These are phyloP conservation scores for Somion occarium DNA, from an alignment of 1,284 basidiomycete genomes.

Conservation along the genomic window DNA sequence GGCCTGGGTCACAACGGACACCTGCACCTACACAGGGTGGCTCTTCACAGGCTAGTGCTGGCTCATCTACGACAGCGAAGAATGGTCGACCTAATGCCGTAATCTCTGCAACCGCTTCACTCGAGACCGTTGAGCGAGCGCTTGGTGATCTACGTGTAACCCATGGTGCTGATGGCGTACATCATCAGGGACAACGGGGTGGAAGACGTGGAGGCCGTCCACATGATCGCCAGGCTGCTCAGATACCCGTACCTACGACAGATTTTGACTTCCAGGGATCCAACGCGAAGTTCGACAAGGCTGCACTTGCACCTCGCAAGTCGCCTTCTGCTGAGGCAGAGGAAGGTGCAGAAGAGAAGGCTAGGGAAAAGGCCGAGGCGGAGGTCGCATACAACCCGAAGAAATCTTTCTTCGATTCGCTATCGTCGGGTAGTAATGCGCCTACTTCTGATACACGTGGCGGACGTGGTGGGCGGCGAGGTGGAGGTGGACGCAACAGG, in stretches of 20 bases:
- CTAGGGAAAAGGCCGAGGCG: conserved; percentile 23
- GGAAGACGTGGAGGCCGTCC: conserved; percentile 27
- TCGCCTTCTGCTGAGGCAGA: conserved; percentile 15
- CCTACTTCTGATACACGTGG: conserved; percentile 26
- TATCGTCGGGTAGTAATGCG: conserved; percentile 47
- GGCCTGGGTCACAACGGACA: conserved; percentile 17
- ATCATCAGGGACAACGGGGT: conserved; percentile 21
- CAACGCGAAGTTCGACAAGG: conserved; percentile 76
- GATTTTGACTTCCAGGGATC: conserved; percentile 75
- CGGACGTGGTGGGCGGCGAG: conserved; percentile 39
- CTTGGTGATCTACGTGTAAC: conserved; percentile 68
- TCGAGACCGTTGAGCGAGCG: conserved; percentile 76
- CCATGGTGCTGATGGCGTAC: conserved; percentile 18
- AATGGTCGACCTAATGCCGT: conserved; percentile 40
- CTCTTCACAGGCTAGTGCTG: conserved; percentile 17
- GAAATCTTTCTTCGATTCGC: conserved; percentile 74
- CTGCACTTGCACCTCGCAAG: conserved; percentile 35
- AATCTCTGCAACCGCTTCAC: conserved; percentile 66
- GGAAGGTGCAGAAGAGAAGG: conserved; percentile 21
- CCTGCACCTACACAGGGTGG: conserved; percentile 14
- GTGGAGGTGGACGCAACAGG: conserved; percentile 54
- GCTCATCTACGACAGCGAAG: conserved; percentile 10
- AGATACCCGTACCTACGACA: conserved; percentile 48
- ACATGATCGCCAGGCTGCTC: conserved; percentile 34
- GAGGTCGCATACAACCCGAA: conserved; percentile 62